Evolutionary conservation across 768 basidiomycete genomes (phyloP), one percentile per base, ranked within the genome.

Genomic region (Lactarius deliciosus): DNA sequence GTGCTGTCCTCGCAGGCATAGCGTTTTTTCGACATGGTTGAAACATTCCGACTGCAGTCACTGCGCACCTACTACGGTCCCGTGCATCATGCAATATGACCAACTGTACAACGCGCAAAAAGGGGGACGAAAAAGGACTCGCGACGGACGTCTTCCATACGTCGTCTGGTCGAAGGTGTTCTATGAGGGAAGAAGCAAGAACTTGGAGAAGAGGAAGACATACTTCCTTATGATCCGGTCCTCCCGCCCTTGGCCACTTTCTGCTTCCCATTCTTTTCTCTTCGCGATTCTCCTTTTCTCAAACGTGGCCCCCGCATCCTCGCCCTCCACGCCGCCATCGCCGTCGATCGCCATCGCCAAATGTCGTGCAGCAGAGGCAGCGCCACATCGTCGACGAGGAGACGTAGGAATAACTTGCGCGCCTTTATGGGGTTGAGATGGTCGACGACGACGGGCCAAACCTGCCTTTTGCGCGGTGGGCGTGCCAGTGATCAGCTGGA

Each of bases 401-500:
- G 79, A 75, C 95, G 96, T 65, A 99, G 74, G 76, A 95, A 98
- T 64, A 98, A 90, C 78, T 98, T 99, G 73, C 85, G 86, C 25
- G 95, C 96, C 77, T 96, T 99, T 73, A 91, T 91, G 0, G 94
- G 95, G 77, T 98, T 96, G 1, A 96, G 96, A 75, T 94, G 98
- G 78, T 98, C 97, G 45, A 99, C 92, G 28, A 98, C 90, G 41
- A 99, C 77, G 68, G 97, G 61, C 96, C 96, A 98, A 99, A 1
- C 97, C 97, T 8, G 96, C 94, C 72, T 87, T 90, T 73, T 94
- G 94, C 4, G 96, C 97, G 69, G 88, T 89, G 2, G 88, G 88
- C 10, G 96, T 34, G 34, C 34, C 9, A 34, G 1, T 96, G 72
- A 98, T 95, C 63, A 99, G 85, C 71, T 92, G 92, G 72, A 98